A percentile compares a stretch with the other conserved stretches of the same genome.
Conservation (phyloP, 2,329 filamentous ascomycete species). For the Paecilomyces sp. region DNA sequence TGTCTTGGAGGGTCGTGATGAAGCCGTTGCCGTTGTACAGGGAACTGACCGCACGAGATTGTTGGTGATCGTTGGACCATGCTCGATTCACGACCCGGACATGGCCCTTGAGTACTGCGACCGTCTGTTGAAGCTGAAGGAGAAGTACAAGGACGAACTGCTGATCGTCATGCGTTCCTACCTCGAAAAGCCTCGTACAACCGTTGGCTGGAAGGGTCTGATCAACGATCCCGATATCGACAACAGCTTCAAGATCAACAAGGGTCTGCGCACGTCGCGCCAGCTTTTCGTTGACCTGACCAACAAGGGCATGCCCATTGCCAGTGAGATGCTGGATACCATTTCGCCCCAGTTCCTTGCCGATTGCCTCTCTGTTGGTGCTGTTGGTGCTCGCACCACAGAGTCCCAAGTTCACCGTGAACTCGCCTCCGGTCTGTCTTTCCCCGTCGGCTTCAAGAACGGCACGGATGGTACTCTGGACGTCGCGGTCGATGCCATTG, state of each 20-base stretch:
- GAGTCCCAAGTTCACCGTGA: slow-evolving; percentile 95
- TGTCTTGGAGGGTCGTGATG: slow-evolving; percentile 53
- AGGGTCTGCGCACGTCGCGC: slow-evolving; percentile 77
- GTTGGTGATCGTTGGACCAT: slow-evolving; percentile 83
- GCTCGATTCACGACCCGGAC: slow-evolving; percentile 91
- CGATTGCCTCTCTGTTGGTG: slow-evolving; percentile 83
- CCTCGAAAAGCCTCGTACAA: slow-evolving; percentile 96
- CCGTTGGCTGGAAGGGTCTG: slow-evolving; percentile 96
- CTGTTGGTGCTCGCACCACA: slow-evolving; percentile 91
- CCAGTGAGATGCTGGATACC: slow-evolving; percentile 96
- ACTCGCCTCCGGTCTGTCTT: slow-evolving; percentile 84
- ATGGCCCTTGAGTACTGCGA: slow-evolving; percentile 92
- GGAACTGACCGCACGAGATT: slow-evolving; percentile 52
- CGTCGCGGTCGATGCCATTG: slow-evolving; percentile 92
- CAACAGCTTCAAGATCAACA: slow-evolving; percentile 98
- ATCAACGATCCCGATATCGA: slow-evolving; percentile 99
- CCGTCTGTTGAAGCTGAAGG: slow-evolving; percentile 68
- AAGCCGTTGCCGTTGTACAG: slow-evolving; percentile 55
- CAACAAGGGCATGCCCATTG: slow-evolving; percentile 86
- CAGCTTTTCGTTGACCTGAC: slow-evolving; percentile 93
- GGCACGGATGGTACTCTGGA: slow-evolving; percentile 86
- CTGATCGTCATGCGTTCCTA: slow-evolving; percentile 97
- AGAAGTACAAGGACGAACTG: slow-evolving; percentile 83
- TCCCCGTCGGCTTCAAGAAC: slow-evolving; percentile 99
- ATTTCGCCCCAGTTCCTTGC: slow-evolving; percentile 96